Conservation (phyloP, 306 rosid species). For the Cajanus cajan region DNA sequence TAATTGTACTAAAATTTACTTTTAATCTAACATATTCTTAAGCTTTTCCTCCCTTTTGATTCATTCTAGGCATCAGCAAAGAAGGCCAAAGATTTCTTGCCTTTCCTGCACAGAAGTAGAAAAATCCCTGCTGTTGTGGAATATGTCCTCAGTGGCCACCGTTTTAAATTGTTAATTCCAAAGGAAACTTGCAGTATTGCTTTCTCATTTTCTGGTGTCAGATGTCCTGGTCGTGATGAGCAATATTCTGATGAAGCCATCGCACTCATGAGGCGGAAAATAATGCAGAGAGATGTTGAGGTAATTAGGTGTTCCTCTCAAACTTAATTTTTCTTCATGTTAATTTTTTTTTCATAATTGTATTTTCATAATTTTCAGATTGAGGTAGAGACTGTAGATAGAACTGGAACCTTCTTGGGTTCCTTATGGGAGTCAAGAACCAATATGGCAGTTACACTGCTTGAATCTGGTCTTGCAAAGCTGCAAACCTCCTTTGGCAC, state of each 20-base stretch:
- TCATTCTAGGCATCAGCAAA: slow-evolving; percentile 68
- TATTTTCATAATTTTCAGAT: slow-evolving; percentile 41
- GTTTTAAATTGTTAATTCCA: slow-evolving; percentile 81
- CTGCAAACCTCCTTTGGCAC: slow-evolving; percentile 70
- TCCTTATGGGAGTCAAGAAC: slow-evolving; percentile 84
- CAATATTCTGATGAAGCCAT: slow-evolving; percentile 85
- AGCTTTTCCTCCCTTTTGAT: background rate
- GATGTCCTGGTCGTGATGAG: slow-evolving; percentile 87
- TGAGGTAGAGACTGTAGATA: slow-evolving; percentile 85
- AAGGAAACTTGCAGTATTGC: slow-evolving; percentile 93
- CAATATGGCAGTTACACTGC: slow-evolving; percentile 64
- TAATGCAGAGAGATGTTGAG: slow-evolving; percentile 94
- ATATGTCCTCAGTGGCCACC: slow-evolving; percentile 90
- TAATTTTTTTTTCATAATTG: background rate
- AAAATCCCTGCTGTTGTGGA: slow-evolving; percentile 82
- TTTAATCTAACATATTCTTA: background rate
- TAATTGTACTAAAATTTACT: background rate
- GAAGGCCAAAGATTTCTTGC: slow-evolving; percentile 79
- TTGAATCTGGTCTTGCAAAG: slow-evolving; percentile 82
- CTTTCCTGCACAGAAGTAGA: slow-evolving; percentile 73
- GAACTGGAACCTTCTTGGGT: slow-evolving; percentile 89
- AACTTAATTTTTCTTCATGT: background rate
- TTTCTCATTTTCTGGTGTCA: slow-evolving; percentile 76
- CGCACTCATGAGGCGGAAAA: slow-evolving; percentile 79
- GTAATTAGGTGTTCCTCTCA: slow-evolving; percentile 35